Conservation (phyloP, 768 basidiomycete species). For the Phanerochaete carnosa region DNA sequence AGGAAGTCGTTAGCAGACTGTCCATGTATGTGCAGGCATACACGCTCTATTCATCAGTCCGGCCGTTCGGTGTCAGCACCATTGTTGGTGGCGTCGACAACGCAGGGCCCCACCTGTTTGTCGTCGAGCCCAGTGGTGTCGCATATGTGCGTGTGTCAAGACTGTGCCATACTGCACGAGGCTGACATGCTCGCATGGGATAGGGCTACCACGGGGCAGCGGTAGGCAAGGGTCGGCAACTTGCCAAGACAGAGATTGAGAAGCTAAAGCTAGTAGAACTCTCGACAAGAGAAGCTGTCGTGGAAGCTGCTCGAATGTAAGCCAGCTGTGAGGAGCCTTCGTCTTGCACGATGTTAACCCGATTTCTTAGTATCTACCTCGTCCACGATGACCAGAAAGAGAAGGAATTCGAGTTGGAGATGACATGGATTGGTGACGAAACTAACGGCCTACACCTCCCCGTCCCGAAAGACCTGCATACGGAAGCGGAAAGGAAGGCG, state of each 20-base stretch:
- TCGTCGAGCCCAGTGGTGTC: conserved; percentile 93
- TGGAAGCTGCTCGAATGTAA: conserved; percentile 94
- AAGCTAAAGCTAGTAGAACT: conserved; percentile 87
- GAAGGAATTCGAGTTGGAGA: conserved; percentile 96
- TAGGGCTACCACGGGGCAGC: conserved; percentile 96
- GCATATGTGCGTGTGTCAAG: conserved; percentile 62
- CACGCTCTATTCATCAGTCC: conserved; percentile 96
- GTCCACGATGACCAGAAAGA: conserved; percentile 98
- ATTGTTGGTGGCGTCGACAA: conserved; percentile 90
- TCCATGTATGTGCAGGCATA: conserved; percentile 92
- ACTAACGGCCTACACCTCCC: conserved; percentile 74
- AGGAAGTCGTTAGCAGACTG: conserved; percentile 73
- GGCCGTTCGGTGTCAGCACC: conserved; percentile 94
- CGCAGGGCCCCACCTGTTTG: conserved; percentile 79
- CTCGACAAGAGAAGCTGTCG: conserved; percentile 79
- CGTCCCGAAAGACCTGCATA: conserved; percentile 81
- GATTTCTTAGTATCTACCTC: conserved; percentile 74
- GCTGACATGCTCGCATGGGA: background rate
- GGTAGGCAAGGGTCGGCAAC: conserved; percentile 96
- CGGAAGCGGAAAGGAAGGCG: conserved; percentile 85
- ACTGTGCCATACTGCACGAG: background rate
- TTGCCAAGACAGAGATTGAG: conserved; percentile 98
- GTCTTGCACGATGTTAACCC: conserved; percentile 7
- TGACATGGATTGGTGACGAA: conserved; percentile 94
- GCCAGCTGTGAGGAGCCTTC: conserved; percentile 25